Percentiles rank a stretch among this genome's conserved stretches.
phyloP scores from a whole-genome alignment of 139 green algal genomes.

The Parachlorella kessleri region DNA sequence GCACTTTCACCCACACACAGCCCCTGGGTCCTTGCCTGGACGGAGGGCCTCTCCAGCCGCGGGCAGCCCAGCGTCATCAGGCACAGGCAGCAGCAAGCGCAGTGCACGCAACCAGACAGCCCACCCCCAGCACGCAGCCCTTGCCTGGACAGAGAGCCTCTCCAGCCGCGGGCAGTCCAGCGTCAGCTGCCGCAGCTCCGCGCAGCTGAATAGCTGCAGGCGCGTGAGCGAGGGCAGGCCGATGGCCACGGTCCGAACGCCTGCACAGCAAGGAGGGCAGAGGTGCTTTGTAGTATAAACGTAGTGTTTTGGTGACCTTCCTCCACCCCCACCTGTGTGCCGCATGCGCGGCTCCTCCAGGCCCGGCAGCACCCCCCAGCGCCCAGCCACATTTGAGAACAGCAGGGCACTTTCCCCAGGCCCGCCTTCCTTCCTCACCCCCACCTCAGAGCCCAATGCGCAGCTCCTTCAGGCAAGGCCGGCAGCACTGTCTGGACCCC shows the following conservation, averaged over 20 bases:
- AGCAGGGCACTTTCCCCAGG: not conserved
- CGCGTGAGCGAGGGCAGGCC: slow-evolving; percentile 43
- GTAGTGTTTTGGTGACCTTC: not conserved
- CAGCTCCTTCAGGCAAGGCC: not conserved
- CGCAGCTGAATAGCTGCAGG: slow-evolving; percentile 60
- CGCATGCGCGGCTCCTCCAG: not conserved
- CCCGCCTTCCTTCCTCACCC: too few relatives aligned
- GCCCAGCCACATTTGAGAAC: not conserved
- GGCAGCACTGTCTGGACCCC: too few relatives aligned
- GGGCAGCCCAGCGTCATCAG: not conserved
- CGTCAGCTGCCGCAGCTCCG: slow-evolving; percentile 47
- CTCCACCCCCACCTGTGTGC: not conserved
- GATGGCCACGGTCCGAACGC: slow-evolving; percentile 38
- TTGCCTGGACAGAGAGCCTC: slow-evolving; percentile 7
- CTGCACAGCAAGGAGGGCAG: not conserved
- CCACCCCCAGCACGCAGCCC: not conserved
- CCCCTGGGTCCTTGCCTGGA: not conserved
- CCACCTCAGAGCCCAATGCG: not conserved
- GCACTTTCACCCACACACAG: not conserved
- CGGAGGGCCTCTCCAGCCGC: slow-evolving; percentile 22
- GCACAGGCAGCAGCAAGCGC: not conserved
- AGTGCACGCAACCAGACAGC: not conserved
- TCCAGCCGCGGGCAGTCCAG: slow-evolving; percentile 56
- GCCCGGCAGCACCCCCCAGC: not conserved
- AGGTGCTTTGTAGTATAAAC: not conserved